These are phyloP conservation scores for Theileria annulata DNA, from an alignment of 169 alveolate genomes.

Conservation along the genomic window DNA sequence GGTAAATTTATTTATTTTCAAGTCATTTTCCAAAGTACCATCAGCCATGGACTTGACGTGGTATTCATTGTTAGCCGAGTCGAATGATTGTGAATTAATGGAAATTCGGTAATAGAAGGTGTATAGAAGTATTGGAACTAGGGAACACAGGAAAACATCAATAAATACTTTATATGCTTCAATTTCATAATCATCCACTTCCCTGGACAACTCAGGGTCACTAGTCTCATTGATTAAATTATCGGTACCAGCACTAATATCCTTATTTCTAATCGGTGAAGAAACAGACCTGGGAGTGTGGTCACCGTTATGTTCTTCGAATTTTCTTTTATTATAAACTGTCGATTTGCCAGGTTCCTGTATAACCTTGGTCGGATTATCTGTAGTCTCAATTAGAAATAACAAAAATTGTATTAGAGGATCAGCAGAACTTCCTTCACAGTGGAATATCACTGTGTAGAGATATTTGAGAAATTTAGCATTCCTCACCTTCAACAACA, in stretches of 20 bases:
- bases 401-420: slow-evolving; percentile 7
- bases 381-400: neutral
- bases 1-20: neutral
- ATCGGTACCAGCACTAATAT: neutral
- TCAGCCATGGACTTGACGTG: neutral
- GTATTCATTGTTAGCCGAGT: neutral
- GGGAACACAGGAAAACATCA: slow-evolving; percentile 34
- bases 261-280: neutral
- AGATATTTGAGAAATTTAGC: neutral
- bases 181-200: neutral
- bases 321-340: neutral
- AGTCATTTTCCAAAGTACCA: neutral
- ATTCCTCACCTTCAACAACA: slow-evolving; percentile 7
- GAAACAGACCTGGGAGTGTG: neutral
- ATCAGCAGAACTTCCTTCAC: slow-evolving; percentile 1
- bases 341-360: neutral
- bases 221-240: neutral
- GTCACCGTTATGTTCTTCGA: neutral
- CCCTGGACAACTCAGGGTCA: neutral
- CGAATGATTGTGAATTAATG: neutral
- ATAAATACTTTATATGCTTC: slow-evolving; percentile 12
- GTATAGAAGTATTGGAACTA: slow-evolving; percentile 38
- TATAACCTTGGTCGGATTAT: neutral
- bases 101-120: slow-evolving; percentile 16
- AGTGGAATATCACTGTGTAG: slow-evolving; percentile 4